Conservation (phyloP, 176 grass and related monocot genomes). For the Raddia distichophylla region DNA sequence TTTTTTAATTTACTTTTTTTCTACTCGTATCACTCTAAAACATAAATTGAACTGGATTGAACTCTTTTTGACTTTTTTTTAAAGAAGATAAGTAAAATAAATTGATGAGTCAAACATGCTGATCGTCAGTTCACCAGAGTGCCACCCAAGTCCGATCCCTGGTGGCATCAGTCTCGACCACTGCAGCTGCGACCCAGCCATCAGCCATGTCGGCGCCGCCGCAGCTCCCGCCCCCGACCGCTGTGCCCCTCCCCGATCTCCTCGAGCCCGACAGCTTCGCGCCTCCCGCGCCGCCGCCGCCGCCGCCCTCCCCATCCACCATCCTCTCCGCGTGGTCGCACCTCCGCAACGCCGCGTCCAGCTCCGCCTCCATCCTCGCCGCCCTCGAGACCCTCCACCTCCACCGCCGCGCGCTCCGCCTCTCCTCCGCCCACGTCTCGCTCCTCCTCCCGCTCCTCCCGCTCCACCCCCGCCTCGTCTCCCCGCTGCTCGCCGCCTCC, state of each 20-base stretch:
- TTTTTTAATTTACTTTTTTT: too few relatives aligned
- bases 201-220: constrained; percentile 45
- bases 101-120: too few relatives aligned
- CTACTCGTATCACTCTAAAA: too few relatives aligned
- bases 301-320: constrained; percentile 37
- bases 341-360: constrained; percentile 33
- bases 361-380: constrained; percentile 43
- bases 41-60: too few relatives aligned
- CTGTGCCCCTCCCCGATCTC: constrained; percentile 41
- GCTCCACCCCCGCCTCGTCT: constrained; percentile 50
- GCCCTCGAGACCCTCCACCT: constrained; percentile 56
- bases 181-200: constrained; percentile 21
- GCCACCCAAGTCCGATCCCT: neutral
- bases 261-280: constrained; percentile 54
- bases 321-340: constrained; percentile 54
- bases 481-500: constrained; percentile 53
- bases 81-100: too few relatives aligned
- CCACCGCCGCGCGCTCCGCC: constrained; percentile 48
- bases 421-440: constrained; percentile 49
- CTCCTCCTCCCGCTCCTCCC: constrained; percentile 57
- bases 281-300: constrained; percentile 1
- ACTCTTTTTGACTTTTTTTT: too few relatives aligned
- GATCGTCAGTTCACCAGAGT: neutral
- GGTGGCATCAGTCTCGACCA: constrained; percentile 5
- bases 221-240: constrained; percentile 5